phyloP scores from a whole-genome alignment of 129 eudicot species.

The Daucus carota region DH1_v3.0 NC_030386.2:28528501-28529000 shows the following conservation, averaged over 20 bases:
- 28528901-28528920: conserved; percentile 66
- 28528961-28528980: not conserved
- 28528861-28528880: conserved; percentile 97
- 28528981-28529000: not conserved
- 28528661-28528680: conserved; percentile 74
- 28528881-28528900: conserved; percentile 95
- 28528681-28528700: conserved; percentile 67
- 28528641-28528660: conserved; percentile 35
- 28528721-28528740: too few species aligned
- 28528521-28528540: conserved; percentile 80
- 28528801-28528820: conserved; percentile 88
- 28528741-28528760: too few species aligned
- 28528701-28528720: conserved; percentile 41
- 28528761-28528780: conserved; percentile 4
- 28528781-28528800: conserved; percentile 92
- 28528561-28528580: conserved; percentile 37
- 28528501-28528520: conserved; percentile 52
- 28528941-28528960: not conserved
- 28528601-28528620: conserved; percentile 33
- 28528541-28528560: conserved; percentile 52
- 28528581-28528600: conserved; percentile 55
- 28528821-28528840: conserved; percentile 80
- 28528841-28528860: conserved; percentile 52
- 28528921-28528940: too few species aligned
- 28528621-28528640: conserved; percentile 43